Conservation (phyloP, 1,284 basidiomycete genomes). For the Leccinum angustisporum region DNA sequence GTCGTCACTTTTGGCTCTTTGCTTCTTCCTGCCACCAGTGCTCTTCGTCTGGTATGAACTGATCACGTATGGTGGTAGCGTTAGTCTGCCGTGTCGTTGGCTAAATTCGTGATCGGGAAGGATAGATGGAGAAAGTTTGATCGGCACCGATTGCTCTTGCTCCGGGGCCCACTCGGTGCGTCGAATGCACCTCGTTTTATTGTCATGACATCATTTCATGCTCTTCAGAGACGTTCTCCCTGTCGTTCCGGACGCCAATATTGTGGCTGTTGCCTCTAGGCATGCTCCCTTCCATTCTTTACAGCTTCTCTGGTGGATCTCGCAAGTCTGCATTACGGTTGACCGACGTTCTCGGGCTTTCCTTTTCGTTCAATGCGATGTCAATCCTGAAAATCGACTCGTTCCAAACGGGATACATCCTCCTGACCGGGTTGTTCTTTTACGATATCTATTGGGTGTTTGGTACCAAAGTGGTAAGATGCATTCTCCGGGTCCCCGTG, state of each 20-base stretch:
- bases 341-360: conserved; percentile 81
- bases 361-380: conserved; percentile 83
- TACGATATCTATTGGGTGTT: conserved; percentile 94
- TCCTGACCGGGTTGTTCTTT: conserved; percentile 80
- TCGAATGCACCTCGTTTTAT: conserved; percentile 11
- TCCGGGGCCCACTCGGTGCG: conserved; percentile 46
- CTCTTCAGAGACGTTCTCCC: conserved; percentile 41
- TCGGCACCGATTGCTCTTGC: conserved; percentile 43
- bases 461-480: conserved; percentile 68
- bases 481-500: not conserved
- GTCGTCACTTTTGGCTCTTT: not conserved
- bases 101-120: conserved; percentile 46
- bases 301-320: conserved; percentile 51
- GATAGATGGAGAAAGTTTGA: conserved; percentile 55
- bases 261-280: conserved; percentile 65
- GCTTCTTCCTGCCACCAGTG: not conserved
- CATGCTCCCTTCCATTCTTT: conserved; percentile 66
- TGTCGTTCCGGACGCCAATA: conserved; percentile 64
- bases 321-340: conserved; percentile 71
- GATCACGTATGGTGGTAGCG: not conserved
- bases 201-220: conserved; percentile 10
- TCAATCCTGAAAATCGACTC: conserved; percentile 86
- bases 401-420: conserved; percentile 84
- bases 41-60: not conserved
- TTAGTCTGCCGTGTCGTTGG: conserved; percentile 52